Evolutionary conservation across 139 green algal genomes (phyloP).

Genomic region (Diplosphaera chodatii): DNA sequence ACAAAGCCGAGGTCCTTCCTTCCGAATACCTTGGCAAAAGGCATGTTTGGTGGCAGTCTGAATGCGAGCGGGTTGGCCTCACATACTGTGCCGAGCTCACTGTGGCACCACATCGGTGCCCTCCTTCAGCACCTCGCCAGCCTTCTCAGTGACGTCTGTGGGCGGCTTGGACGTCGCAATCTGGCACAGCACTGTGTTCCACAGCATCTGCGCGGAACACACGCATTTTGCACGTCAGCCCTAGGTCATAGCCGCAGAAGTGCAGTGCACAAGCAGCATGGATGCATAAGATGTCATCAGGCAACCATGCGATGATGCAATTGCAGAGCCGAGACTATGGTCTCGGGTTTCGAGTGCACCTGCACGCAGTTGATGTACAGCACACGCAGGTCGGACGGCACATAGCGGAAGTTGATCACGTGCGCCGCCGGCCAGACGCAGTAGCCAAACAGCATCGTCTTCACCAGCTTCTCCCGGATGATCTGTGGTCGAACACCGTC

Average conservation of each 20-base stretch:
- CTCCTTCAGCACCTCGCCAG: not conserved
- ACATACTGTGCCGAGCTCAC: too few relatives aligned
- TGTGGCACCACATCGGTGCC: not conserved
- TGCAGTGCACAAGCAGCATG: too few relatives aligned
- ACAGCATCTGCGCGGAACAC: not conserved
- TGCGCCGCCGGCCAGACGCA: conserved; percentile 51
- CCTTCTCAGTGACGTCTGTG: not conserved
- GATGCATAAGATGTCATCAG: too few relatives aligned
- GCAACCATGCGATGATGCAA: too few relatives aligned
- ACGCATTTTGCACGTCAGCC: not conserved
- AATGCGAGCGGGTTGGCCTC: too few relatives aligned
- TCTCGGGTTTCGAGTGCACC: not conserved
- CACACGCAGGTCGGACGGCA: conserved; percentile 43
- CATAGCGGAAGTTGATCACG: conserved; percentile 54
- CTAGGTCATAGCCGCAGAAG: too few relatives aligned
- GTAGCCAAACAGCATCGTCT: conserved; percentile 33
- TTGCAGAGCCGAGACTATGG: too few relatives aligned
- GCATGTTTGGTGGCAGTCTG: too few relatives aligned
- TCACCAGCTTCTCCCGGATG: conserved; percentile 19
- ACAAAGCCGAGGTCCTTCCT: too few relatives aligned
- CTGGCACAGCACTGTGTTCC: not conserved
- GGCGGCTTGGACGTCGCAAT: not conserved
- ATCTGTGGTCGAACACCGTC: too few relatives aligned
- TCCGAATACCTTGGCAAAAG: too few relatives aligned
- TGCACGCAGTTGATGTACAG: conserved; percentile 49